Conservation (phyloP, 495 filamentous ascomycete species). For the Schizothecium vesticola region DNA sequence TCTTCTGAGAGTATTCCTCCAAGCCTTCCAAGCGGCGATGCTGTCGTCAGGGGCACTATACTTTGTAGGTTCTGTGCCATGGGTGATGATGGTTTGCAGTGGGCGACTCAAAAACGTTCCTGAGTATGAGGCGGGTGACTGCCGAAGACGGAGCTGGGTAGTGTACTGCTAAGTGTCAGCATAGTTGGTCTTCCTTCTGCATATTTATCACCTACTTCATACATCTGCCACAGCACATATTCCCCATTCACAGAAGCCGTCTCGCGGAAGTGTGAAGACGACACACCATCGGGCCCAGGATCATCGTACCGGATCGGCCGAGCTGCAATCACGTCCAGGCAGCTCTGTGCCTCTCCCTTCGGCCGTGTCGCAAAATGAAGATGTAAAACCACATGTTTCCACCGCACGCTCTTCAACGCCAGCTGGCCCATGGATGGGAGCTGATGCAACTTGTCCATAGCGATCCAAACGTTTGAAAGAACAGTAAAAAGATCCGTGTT, state of each 20-base stretch:
- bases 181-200: neutral
- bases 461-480: neutral
- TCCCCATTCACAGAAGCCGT: neutral
- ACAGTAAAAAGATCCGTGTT: neutral
- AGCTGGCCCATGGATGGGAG: neutral
- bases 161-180: neutral
- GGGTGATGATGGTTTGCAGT: neutral
- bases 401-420: neutral
- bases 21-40: neutral
- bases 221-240: slow-evolving; percentile 1
- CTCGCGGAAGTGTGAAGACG: neutral
- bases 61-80: neutral
- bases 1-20: neutral
- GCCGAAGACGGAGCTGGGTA: neutral
- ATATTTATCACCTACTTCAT: neutral
- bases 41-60: neutral
- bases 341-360: neutral
- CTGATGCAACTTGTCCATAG: neutral
- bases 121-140: neutral
- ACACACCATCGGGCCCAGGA: neutral
- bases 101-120: neutral
- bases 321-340: neutral
- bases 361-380: neutral
- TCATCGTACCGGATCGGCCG: neutral
- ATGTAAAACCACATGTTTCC: neutral